Base-by-base conservation (phyloP, 495 filamentous ascomycete species). In the Cercophora scortea region DNA sequence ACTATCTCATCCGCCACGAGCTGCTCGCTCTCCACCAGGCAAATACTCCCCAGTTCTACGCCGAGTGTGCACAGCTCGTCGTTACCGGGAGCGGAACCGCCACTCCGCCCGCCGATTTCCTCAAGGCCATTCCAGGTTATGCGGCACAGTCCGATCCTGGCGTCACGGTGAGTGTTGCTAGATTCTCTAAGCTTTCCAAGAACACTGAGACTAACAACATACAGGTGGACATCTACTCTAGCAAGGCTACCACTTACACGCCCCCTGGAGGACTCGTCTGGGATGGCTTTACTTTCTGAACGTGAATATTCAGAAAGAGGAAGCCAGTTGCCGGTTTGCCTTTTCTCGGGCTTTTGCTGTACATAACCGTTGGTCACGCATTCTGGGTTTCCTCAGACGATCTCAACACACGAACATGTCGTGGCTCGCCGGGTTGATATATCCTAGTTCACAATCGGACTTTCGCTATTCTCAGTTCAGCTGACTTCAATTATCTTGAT, bases 181-280 rank as follows among this genome's bases (percentile, higher is more conserved):
- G 7, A 8, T 2, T 8, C 16, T 15, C n/a, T 36, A 5, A 25
- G 25, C 2, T 25, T 5, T 25, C n/a, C 32, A 42, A 9, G 33
- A 42, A 42, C 32, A 17, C 12, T 34, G 13, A n/a, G 15, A 9
- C 45, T 58, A 41, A 55, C 42, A 13, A 13, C 32, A 33, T 12
- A 1, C 45, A 71, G 71, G 69, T 79, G 40, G 70, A 75, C 52
- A 78, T 78, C 48, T 78, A 76, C 61, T 48, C 57, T 6, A 64
- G 62, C 44, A 69, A 67, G 47, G 70, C 62, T 6, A 74, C 70
- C 9, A 75, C 70, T 0, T 81, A 81, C 61, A 76, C 66, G 6
- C 58, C 59, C 50, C 78, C 77, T 6, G 77, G 76, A 16, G 76
- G 77, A 12, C 60, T 57, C 34, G 74, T 79, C 16, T 81, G 77